Base-by-base conservation (phyloP, 805 yeast genomes). In the Lachancea waltii region DNA sequence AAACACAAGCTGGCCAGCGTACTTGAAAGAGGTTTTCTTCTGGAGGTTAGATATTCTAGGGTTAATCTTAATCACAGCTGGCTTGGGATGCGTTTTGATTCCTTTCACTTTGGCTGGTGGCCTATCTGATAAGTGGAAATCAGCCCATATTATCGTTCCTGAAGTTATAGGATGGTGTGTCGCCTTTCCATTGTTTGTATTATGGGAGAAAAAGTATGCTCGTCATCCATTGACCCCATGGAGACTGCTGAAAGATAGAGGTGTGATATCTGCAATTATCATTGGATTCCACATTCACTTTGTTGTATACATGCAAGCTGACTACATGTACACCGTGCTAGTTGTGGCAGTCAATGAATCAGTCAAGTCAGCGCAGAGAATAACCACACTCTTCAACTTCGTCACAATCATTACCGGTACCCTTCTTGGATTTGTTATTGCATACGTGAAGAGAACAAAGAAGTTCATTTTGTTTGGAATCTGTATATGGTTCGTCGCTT, bases 71-170 rank as follows among this genome's bases (percentile, higher is more conserved):
- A 47, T 78, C 31, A 62, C 72, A 41, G 70, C 71, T 13, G 68
- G 73, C 2, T 67, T 81, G 28, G 82, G 81, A 21, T 68, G 75
- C 39, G 66, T 81, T 30, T 66, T 81, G 46, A 72, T 75, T 29
- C 87, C 89, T 9, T 70, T 81, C 47, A 80, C 86, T 5, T 57
- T 82, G 21, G 85, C 83, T 7, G 85, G 83, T 43, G 83, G 84
- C 33, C 46, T 60, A 26, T 34, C 53, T 1, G 48, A 60, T 1
- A 62, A 67, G 40, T 81, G 89, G 89, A 50, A 62, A 40, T 62
- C 64, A 40, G 85, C 73, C 4, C 62, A 70, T 28, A 70, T 77
- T 44, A 74, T 81, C 48, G 86, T 67, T 2, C 85, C 85, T 3
- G 63, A 80, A 37, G 81, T 78, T 15, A 49, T 81, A 39, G 89